phyloP scores from a whole-genome alignment of 768 basidiomycete species.

The Gloeostereum incarnatum region DNA sequence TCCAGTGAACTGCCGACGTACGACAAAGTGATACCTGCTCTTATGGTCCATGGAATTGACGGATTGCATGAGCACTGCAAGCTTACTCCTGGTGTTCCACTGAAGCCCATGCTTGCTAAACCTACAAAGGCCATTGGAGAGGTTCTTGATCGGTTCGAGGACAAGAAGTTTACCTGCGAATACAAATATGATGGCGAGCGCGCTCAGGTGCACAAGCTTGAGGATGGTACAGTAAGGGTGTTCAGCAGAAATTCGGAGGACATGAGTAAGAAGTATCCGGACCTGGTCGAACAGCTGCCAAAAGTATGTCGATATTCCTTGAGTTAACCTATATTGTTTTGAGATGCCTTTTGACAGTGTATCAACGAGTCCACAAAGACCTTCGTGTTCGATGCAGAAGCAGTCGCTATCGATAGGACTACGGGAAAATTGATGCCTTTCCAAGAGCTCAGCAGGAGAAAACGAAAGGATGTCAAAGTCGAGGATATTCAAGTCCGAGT shows the following conservation, averaged over 20 bases:
- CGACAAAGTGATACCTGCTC: constrained; percentile 84
- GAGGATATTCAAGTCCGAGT: constrained; percentile 97
- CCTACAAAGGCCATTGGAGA: constrained; percentile 98
- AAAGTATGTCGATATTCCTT: constrained; percentile 35
- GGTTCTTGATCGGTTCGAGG: constrained; percentile 94
- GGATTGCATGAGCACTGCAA: constrained; percentile 69
- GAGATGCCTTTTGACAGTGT: constrained; percentile 51
- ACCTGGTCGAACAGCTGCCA: constrained; percentile 91
- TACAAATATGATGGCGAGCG: constrained; percentile 99
- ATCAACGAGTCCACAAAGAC: constrained; percentile 77
- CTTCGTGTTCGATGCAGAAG: constrained; percentile 95
- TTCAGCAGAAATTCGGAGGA: constrained; percentile 98
- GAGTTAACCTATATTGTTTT: constrained; percentile 5
- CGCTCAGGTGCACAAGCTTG: constrained; percentile 86
- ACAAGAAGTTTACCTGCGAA: constrained; percentile 94
- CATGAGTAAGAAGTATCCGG: constrained; percentile 99
- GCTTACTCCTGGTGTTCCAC: constrained; percentile 89
- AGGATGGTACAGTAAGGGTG: constrained; percentile 77
- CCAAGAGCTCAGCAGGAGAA: constrained; percentile 91
- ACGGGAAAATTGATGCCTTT: constrained; percentile 91
- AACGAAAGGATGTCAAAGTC: constrained; percentile 95
- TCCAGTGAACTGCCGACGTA: constrained; percentile 92
- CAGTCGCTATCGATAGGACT: constrained; percentile 86
- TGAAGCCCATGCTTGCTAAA: constrained; percentile 99
- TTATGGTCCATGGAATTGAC: constrained; percentile 71